A percentile compares a stretch with the other conserved stretches of the same genome.
Evolutionary conservation across 306 rosid species (phyloP).

Genomic region (Gynostemma pentaphyllum): DNA sequence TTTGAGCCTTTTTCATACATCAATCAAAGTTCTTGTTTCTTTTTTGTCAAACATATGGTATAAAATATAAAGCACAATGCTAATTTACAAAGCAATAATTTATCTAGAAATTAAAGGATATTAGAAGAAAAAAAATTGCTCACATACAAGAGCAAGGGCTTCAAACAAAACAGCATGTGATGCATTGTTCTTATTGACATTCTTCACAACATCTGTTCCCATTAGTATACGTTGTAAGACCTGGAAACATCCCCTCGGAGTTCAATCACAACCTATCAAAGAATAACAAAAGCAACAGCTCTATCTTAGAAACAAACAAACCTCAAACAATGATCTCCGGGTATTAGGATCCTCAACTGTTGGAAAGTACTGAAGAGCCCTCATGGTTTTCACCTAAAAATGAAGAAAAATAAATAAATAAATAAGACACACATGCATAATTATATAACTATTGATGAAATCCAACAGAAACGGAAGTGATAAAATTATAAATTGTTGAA

Average conservation of each 20-base stretch:
- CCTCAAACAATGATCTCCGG: slow-evolving; percentile 96
- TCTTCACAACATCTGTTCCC: slow-evolving; percentile 99
- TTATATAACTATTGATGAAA: background rate
- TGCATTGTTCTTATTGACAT: slow-evolving; percentile 97
- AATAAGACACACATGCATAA: background rate
- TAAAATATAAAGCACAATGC: background rate
- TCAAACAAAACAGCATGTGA: slow-evolving; percentile 99
- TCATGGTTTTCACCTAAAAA: slow-evolving; percentile 87
- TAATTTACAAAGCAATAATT: background rate
- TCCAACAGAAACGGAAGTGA: background rate
- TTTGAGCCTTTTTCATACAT: no score
- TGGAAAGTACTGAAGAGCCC: slow-evolving; percentile 96
- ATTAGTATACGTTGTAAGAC: slow-evolving; percentile 94
- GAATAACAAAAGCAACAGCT: background rate
- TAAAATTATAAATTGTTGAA: no score
- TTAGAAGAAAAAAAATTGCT: background rate
- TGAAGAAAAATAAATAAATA: slow-evolving; percentile 11
- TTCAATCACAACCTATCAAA: slow-evolving; percentile 14
- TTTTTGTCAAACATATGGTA: no score
- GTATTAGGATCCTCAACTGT: slow-evolving; percentile 96
- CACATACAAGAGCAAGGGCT: slow-evolving; percentile 96
- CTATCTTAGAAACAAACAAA: slow-evolving; percentile 18
- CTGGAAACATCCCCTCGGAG: slow-evolving; percentile 42
- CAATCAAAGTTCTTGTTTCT: no score
- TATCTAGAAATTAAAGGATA: background rate